These are phyloP conservation scores for Rhodamnia rubescens DNA, from an alignment of 345 rosid species.

Conservation along the genomic window DNA sequence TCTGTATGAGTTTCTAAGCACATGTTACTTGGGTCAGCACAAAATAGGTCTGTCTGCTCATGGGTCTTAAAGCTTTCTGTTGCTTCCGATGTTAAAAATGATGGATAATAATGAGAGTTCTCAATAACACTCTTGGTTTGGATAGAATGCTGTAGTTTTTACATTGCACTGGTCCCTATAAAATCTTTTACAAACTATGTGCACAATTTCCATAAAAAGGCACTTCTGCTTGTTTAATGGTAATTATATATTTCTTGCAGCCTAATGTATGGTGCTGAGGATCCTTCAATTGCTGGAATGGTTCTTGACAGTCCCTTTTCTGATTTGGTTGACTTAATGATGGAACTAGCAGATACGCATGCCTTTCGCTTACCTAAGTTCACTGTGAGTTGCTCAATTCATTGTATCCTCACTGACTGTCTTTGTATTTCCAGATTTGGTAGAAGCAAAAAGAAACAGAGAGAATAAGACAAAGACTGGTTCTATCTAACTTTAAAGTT, in stretches of 20 bases:
- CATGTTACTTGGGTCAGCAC: neutral
- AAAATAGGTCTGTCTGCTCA: neutral
- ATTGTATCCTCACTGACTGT: neutral
- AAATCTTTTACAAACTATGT: neutral
- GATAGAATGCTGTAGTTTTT: neutral
- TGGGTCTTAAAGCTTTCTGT: neutral
- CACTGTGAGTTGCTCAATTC: conserved; percentile 15
- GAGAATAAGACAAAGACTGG: neutral
- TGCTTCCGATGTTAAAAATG: neutral
- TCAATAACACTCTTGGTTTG: neutral
- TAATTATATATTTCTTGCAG: conserved; percentile 24
- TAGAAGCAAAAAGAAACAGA: neutral
- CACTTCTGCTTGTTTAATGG: conserved; percentile 32
- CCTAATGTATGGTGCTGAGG: conserved; percentile 41
- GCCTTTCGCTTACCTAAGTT: conserved; percentile 38
- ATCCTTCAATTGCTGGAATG: conserved; percentile 47
- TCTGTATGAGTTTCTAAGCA: neutral
- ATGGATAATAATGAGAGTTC: neutral
- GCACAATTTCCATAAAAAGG: neutral
- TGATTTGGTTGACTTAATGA: conserved; percentile 40
- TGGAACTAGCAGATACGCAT: conserved; percentile 39
- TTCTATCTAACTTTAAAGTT: neutral
- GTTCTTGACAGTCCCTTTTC: conserved; percentile 47
- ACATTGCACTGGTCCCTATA: neutral
- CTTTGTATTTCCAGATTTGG: neutral